Evolutionary conservation across 2,329 filamentous ascomycete species (phyloP), one percentile per base, ranked within the genome.

Genomic region (Bipolaris bicolor): DNA sequence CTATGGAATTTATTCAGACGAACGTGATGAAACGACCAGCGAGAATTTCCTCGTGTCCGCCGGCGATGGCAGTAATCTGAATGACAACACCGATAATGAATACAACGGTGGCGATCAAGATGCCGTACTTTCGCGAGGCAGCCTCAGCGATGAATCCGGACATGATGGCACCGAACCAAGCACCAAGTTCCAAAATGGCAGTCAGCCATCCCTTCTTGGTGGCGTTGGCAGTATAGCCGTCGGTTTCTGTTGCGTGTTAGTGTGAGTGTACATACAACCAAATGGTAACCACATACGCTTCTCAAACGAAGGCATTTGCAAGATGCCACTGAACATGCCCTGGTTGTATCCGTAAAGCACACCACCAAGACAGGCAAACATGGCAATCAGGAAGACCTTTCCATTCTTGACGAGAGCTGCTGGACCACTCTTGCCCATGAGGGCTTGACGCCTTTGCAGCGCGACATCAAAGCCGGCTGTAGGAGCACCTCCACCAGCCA

Each of bases 181-280:
- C 90, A 50, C 90, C 90, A 1, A 92, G 83, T 70, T 92, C 89
- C 24, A 92, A 84, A 62, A 91, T 91, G 2, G 89, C 81, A 0
- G 79, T 79, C 18, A 82, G 71, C 80, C 79, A 81, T 31, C 80
- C 80, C 56, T 81, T 77, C 55, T 79, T 77, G 3, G 77, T 79
- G 11, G 71, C 52, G 31, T 78, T 68, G 45, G 72, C 58, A 16
- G 71, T 73, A 64, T 75, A 76, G 34, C 68, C 59, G 49, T 78
- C 76, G 75, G 82, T 82, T 39, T 82, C 77, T 78, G 7, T 2
- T 33, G 3, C 1, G 11, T 49, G 4, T 57, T 10, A 57, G 37
- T 24, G 47, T 33, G 31, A 34, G 33, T 18, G 11, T 7, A 26
- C 3, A 5, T 20, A 7, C 2, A 18, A 29, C 18, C n/a, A 31